Conservation (phyloP, 352 stramenopile genomes). For the Thraustochytrium striatum region DNA sequence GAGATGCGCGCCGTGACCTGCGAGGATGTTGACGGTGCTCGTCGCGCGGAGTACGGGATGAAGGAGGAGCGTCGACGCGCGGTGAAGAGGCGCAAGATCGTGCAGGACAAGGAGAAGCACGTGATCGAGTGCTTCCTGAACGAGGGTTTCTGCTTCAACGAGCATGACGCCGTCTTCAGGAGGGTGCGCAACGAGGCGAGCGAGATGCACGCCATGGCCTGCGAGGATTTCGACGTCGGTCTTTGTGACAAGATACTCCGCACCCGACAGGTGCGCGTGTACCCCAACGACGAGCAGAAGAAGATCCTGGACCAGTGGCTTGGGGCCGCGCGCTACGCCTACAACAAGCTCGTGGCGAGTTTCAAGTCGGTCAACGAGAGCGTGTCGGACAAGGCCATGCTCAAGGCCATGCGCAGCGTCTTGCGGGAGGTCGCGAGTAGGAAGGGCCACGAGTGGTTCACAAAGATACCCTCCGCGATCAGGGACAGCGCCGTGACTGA, state of each 20-base stretch:
- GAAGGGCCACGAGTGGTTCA: not conserved
- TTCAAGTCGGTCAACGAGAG: not conserved
- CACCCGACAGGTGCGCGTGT: not conserved
- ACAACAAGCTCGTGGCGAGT: slow-evolving; percentile 1
- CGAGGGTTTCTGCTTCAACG: no score
- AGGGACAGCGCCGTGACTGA: not conserved
- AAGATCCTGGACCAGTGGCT: not conserved
- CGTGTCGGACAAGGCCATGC: not conserved
- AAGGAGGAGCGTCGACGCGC: no score
- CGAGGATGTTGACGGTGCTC: no score
- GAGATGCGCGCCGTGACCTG: no score
- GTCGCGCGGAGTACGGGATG: no score
- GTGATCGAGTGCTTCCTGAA: no score
- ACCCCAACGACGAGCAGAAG: not conserved
- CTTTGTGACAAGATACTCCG: not conserved
- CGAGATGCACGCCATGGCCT: not conserved
- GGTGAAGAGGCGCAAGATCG: not conserved
- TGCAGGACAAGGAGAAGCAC: not conserved
- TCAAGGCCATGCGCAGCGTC: no score
- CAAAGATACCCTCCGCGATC: not conserved
- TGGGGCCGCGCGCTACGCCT: not conserved
- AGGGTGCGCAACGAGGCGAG: no score
- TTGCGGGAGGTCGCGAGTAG: not conserved
- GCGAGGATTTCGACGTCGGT: no score
- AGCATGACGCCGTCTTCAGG: no score